Percentiles rank a stretch among this genome's conserved stretches.
phyloP scores from a whole-genome alignment of 306 rosid species.

The Alnus rubra region DNA sequence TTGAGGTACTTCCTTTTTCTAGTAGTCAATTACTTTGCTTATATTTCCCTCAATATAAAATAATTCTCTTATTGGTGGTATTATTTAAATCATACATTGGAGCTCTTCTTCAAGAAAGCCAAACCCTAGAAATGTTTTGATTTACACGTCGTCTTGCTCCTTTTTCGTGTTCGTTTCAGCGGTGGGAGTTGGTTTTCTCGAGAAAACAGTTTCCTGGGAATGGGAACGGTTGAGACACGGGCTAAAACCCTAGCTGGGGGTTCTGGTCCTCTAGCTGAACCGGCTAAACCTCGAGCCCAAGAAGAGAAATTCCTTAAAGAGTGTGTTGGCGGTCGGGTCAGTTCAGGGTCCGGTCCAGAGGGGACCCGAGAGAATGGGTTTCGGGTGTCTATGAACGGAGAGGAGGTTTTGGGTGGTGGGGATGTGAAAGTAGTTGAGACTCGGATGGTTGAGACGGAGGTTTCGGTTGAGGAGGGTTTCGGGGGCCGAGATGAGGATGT shows the following conservation, averaged over 20 bases:
- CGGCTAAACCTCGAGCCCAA: slow-evolving; percentile 22
- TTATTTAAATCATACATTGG: slow-evolving; percentile 26
- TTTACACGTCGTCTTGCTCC: slow-evolving; percentile 11
- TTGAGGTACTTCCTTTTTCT: slow-evolving; percentile 40
- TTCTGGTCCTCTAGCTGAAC: slow-evolving; percentile 32
- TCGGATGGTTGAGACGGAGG: slow-evolving; percentile 35
- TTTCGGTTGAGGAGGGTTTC: slow-evolving; percentile 20
- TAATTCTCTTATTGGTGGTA: slow-evolving; percentile 13
- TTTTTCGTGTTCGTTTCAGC: neutral
- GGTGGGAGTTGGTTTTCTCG: slow-evolving; percentile 41
- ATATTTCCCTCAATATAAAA: neutral
- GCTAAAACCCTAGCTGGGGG: slow-evolving; percentile 33
- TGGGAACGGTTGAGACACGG: slow-evolving; percentile 58
- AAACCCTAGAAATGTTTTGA: slow-evolving; percentile 44
- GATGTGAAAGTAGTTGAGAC: slow-evolving; percentile 37
- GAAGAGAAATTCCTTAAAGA: slow-evolving; percentile 33
- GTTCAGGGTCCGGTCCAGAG: slow-evolving; percentile 9
- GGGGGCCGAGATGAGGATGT: slow-evolving; percentile 19
- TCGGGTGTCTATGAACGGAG: slow-evolving; percentile 26
- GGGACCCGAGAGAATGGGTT: slow-evolving; percentile 32
- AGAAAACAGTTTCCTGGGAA: slow-evolving; percentile 28
- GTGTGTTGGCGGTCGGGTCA: slow-evolving; percentile 24
- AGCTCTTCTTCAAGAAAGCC: slow-evolving; percentile 16
- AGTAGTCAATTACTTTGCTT: neutral
- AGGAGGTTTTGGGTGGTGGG: slow-evolving; percentile 28